Conservation (phyloP, 495 filamentous ascomycete genomes). For the Podospora pseudoanserina region DNA sequence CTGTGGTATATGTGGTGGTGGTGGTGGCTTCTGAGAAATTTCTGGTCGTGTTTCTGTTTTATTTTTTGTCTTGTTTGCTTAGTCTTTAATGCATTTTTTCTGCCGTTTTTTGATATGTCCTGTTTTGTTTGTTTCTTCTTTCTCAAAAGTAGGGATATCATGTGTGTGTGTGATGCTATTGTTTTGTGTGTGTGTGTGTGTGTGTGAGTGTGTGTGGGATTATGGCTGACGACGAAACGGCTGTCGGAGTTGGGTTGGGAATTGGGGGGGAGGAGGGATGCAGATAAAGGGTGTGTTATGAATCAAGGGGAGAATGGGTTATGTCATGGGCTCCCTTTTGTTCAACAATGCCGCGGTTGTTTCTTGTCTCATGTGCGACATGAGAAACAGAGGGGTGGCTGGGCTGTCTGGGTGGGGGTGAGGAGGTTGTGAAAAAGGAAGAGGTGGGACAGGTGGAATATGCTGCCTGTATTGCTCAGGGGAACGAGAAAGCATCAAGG, state of each 20-base stretch:
- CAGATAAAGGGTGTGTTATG: not conserved
- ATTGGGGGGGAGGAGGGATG: not conserved
- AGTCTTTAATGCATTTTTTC: slow-evolving; percentile 6
- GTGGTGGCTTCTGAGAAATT: not conserved
- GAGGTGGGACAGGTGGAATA: not conserved
- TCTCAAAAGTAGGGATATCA: not conserved
- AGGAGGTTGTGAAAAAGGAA: not conserved
- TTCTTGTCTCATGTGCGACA: not conserved
- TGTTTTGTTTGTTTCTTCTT: not conserved
- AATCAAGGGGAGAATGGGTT: not conserved
- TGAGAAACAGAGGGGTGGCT: not conserved
- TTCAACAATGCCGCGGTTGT: not conserved
- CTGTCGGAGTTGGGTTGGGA: not conserved
- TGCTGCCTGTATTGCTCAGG: not conserved
- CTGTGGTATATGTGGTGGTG: no score
- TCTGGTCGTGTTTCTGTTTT: slow-evolving; percentile 5
- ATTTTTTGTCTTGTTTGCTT: not conserved
- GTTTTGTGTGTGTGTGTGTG: not conserved
- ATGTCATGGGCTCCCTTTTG: not conserved
- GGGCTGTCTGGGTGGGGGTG: not conserved
- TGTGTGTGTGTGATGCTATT: not conserved
- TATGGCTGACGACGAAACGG: not conserved
- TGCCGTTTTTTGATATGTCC: slow-evolving; percentile 2
- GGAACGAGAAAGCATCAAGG: not conserved
- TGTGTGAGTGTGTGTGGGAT: not conserved